These are phyloP conservation scores for Neonectria magnoliae DNA, from an alignment of 2,329 filamentous ascomycete species.

Conservation along the genomic window DNA sequence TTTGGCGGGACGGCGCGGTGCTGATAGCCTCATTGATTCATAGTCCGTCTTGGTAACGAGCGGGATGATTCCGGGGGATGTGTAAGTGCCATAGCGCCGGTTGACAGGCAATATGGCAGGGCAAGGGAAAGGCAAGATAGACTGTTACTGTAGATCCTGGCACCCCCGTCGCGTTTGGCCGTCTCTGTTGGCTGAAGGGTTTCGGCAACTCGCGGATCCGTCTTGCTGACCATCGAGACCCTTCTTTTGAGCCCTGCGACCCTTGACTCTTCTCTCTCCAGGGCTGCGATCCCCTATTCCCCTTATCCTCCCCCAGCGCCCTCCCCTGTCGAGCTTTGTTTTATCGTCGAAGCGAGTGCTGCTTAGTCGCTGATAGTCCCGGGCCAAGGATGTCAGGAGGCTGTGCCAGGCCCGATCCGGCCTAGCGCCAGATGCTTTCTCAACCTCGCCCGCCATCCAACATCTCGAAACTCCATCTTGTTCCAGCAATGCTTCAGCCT, in stretches of 20 bases:
- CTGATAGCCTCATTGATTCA: slow-evolving; percentile 4
- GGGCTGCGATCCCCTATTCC: neutral
- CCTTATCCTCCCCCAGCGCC: neutral
- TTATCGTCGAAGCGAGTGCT: slow-evolving; percentile 29
- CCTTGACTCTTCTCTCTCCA: neutral
- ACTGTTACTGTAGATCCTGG: neutral
- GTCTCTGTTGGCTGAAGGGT: slow-evolving; percentile 4
- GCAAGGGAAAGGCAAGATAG: neutral
- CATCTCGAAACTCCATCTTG: slow-evolving; percentile 56
- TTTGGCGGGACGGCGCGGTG: neutral
- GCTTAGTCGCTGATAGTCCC: slow-evolving; percentile 2
- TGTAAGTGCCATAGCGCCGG: neutral
- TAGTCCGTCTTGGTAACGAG: neutral
- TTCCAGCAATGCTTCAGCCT: slow-evolving; percentile 60
- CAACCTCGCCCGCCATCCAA: slow-evolving; percentile 37
- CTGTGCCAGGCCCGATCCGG: slow-evolving; percentile 19
- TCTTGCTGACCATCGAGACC: slow-evolving; percentile 13
- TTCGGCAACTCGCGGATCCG: slow-evolving; percentile 21
- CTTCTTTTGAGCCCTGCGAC: neutral
- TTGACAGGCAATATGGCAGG: slow-evolving; percentile 2
- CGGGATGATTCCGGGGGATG: neutral
- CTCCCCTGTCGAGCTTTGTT: slow-evolving; percentile 34
- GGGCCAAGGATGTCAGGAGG: slow-evolving; percentile 23
- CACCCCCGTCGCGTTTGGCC: neutral
- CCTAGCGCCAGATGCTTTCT: slow-evolving; percentile 20